Conservation (phyloP, 305 asterid genomes). For the Fraxinus sp. region DNA sequence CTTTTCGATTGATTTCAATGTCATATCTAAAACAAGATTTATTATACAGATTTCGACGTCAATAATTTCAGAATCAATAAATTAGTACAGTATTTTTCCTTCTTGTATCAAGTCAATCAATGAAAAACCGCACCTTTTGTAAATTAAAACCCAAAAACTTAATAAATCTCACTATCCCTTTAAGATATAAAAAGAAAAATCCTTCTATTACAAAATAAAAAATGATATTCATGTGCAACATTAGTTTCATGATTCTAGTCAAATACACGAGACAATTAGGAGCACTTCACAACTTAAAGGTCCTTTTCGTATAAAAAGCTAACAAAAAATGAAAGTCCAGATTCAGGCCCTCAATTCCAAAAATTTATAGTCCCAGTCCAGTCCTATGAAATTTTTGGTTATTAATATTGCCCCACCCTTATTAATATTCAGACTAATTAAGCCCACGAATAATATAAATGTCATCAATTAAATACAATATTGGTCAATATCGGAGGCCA, state of each 20-base stretch:
- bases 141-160: background rate
- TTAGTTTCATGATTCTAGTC: background rate
- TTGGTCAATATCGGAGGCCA: conserved; percentile 35
- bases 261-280: conserved; percentile 26
- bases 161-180: no score
- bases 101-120: background rate
- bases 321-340: conserved; percentile 25
- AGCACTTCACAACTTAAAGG: background rate
- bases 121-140: background rate
- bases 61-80: no score
- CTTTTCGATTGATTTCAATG: background rate
- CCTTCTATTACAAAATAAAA: background rate
- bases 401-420: no score
- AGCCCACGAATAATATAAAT: background rate
- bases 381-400: conserved; percentile 18
- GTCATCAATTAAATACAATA: background rate
- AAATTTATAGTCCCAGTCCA: conserved; percentile 4
- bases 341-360: conserved; percentile 27
- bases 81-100: background rate
- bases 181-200: no score
- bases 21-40: no score
- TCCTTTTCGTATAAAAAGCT: background rate
- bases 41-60: background rate
- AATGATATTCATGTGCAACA: conserved; percentile 17
- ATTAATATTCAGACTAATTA: background rate